Percentiles rank a stretch among this genome's conserved stretches.
These are phyloP conservation scores for Litchi chinensis DNA, from an alignment of 345 rosid genomes.

Conservation along the genomic window DNA sequence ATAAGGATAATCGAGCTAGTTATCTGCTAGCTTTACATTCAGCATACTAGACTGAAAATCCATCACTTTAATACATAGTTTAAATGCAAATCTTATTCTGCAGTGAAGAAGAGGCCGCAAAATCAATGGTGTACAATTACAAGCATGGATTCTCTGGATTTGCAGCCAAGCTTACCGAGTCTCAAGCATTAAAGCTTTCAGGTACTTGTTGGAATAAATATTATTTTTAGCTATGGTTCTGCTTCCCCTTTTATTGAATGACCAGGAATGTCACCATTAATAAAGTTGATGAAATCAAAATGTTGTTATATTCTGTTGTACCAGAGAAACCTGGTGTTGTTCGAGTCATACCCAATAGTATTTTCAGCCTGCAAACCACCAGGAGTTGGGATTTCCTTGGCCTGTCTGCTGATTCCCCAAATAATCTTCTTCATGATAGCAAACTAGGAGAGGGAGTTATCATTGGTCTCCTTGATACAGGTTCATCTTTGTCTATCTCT, in stretches of 20 bases:
- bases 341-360: constrained; percentile 51
- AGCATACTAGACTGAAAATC: not conserved
- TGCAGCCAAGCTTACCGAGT: constrained; percentile 65
- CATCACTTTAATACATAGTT: not conserved
- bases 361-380: constrained; percentile 58
- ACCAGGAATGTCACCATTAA: too few relatives aligned
- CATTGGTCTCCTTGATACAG: constrained; percentile 67
- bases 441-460: constrained; percentile 69
- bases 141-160: constrained; percentile 78
- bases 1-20: too few relatives aligned
- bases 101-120: constrained; percentile 56
- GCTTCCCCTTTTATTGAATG: too few relatives aligned
- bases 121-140: constrained; percentile 67
- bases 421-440: constrained; percentile 43
- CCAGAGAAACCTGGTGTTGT: constrained; percentile 61
- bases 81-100: constrained; percentile 26
- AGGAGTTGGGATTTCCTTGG: constrained; percentile 69
- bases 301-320: too few relatives aligned
- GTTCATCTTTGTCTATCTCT: constrained; percentile 24
- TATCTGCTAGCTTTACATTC: not conserved
- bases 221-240: too few relatives aligned
- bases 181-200: constrained; percentile 55
- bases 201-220: constrained; percentile 35
- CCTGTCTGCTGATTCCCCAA: constrained; percentile 41
- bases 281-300: too few relatives aligned